Percentiles rank a stretch among this genome's conserved stretches.
phyloP scores from a whole-genome alignment of 257 asterid genomes.

The Lycium barbarum region DNA sequence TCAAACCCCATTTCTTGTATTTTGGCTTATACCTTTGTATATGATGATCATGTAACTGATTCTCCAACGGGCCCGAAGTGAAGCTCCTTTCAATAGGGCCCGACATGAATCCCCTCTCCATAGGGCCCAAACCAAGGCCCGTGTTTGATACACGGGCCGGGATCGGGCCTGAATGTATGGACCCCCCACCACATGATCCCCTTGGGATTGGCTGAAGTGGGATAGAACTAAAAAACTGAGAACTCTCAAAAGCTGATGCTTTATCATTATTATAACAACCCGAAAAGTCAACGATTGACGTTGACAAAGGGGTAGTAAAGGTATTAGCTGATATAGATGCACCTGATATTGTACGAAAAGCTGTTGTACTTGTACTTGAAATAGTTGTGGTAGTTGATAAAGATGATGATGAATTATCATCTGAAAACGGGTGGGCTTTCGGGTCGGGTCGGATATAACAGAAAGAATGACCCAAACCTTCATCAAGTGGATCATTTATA shows the following conservation, averaged over 20 bases:
- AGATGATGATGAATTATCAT: conserved; percentile 42
- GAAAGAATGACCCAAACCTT: conserved; percentile 93
- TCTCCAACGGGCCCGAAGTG: conserved; percentile 90
- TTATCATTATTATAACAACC: conserved; percentile 52
- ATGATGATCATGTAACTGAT: conserved; percentile 66
- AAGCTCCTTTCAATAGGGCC: conserved; percentile 93
- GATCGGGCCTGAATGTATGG: conserved; percentile 75
- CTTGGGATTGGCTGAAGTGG: conserved; percentile 86
- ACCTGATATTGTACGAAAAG: conserved; percentile 85
- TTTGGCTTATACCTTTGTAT: conserved; percentile 75
- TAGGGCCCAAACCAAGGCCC: conserved; percentile 66
- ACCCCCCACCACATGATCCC: conserved; percentile 34
- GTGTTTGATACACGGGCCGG: conserved; percentile 35
- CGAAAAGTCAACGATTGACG: conserved; percentile 53
- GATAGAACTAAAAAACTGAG: conserved; percentile 78
- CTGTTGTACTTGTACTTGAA: conserved; percentile 45
- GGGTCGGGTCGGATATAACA: conserved; percentile 85
- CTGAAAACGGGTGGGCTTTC: conserved; percentile 49
- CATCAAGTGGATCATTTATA: conserved; percentile 69
- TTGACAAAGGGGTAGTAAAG: conserved; percentile 69
- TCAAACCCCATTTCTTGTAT: conserved; percentile 65
- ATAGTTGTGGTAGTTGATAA: conserved; percentile 40
- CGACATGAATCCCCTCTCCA: conserved; percentile 87
- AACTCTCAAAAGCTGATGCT: conserved; percentile 93
- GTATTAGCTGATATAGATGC: conserved; percentile 96